Percentiles rank a stretch among this genome's conserved stretches.
phyloP scores from a whole-genome alignment of 805 yeast genomes.

The Candida ulmi region DNA sequence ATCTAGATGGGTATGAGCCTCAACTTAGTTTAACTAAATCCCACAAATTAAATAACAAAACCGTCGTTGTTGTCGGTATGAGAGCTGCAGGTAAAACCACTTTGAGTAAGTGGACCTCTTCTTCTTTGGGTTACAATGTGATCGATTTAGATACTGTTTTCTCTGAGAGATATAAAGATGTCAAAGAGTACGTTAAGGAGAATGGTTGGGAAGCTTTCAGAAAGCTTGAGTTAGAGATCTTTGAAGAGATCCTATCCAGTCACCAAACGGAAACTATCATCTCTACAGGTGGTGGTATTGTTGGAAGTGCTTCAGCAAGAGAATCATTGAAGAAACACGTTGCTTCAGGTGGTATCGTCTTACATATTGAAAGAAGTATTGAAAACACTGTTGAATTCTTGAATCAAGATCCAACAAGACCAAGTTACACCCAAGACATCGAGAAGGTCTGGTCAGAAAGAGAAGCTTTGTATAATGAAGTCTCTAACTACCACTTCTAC shows the following conservation, averaged over 20 bases:
- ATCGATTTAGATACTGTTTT: constrained; percentile 74
- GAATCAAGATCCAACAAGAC: constrained; percentile 75
- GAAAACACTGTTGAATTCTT: constrained; percentile 74
- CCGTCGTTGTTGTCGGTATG: constrained; percentile 87
- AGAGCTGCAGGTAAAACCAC: constrained; percentile 96
- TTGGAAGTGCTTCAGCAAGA: constrained; percentile 71
- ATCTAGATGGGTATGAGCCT: constrained; percentile 69
- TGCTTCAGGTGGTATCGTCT: constrained; percentile 57
- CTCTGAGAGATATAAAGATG: constrained; percentile 46
- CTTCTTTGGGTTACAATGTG: constrained; percentile 56
- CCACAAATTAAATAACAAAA: constrained; percentile 33
- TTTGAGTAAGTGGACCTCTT: constrained; percentile 73
- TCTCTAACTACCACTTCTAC: constrained; percentile 73
- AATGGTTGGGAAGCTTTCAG: constrained; percentile 91
- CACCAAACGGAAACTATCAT: constrained; percentile 50
- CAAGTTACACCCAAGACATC: constrained; percentile 79
- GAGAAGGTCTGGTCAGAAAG: constrained; percentile 80
- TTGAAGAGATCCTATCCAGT: constrained; percentile 40
- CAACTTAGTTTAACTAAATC: constrained; percentile 14
- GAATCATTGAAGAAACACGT: constrained; percentile 50
- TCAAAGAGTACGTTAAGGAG: constrained; percentile 54
- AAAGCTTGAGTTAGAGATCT: constrained; percentile 50
- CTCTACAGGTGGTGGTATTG: constrained; percentile 96
- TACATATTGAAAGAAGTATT: constrained; percentile 86
- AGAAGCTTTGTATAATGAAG: constrained; percentile 70